A percentile compares a stretch with the other conserved stretches of the same genome.
Conservation (phyloP, 2,329 filamentous ascomycete species). For the Shiraia sp. region DNA sequence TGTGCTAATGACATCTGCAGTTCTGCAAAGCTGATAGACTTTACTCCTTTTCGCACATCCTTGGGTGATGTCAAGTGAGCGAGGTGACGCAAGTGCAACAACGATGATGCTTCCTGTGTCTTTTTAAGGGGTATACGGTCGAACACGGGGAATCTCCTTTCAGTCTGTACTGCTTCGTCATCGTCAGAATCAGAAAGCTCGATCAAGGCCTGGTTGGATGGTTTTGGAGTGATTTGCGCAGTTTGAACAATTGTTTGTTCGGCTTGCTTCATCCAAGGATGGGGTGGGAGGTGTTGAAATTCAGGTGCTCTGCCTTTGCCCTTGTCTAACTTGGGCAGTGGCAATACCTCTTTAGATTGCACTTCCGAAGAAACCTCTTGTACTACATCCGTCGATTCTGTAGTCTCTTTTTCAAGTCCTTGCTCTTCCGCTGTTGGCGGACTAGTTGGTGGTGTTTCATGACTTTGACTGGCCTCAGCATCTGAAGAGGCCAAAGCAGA, state of each 20-base stretch:
- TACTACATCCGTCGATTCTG: background rate
- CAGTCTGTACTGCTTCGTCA: conserved; percentile 62
- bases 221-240: conserved; percentile 11
- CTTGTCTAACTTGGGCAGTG: conserved; percentile 53
- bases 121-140: conserved; percentile 68
- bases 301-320: conserved; percentile 63
- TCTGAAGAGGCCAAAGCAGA: conserved; percentile 66
- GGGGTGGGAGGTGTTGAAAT: conserved; percentile 38
- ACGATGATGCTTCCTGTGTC: conserved; percentile 64
- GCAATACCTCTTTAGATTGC: conserved; percentile 5
- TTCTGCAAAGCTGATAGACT: conserved; percentile 69
- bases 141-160: conserved; percentile 59
- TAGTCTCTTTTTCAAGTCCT: conserved; percentile 9
- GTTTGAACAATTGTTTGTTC: conserved; percentile 17
- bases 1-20: conserved; percentile 70
- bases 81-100: conserved; percentile 72
- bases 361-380: background rate
- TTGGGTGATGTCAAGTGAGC: conserved; percentile 70
- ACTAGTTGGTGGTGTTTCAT: conserved; percentile 51
- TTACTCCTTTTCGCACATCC: conserved; percentile 47
- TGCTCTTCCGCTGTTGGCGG: conserved; percentile 38
- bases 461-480: conserved; percentile 43
- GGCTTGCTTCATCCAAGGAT: conserved; percentile 22
- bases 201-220: conserved; percentile 20
- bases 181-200: conserved; percentile 59